Percentiles rank a stretch among this genome's conserved stretches.
Conservation (phyloP, 371 early-diverging fungal species). For the Mortierella sp. region DNA sequence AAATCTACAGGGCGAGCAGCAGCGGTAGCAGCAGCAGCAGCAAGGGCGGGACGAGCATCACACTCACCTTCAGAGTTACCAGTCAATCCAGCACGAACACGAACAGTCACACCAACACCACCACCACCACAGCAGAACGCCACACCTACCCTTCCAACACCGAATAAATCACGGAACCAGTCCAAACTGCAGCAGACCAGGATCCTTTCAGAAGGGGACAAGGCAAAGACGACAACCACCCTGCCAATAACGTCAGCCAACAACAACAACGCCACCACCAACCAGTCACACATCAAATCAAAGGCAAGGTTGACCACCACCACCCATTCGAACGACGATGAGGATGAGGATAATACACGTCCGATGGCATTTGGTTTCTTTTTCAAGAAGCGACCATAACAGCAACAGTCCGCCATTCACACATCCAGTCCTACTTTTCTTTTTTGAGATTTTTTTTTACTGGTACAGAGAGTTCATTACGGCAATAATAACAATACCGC, state of each 20-base stretch:
- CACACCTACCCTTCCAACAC: background rate
- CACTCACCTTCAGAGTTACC: background rate
- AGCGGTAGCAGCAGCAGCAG: background rate
- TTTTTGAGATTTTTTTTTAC: background rate
- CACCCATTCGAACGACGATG: background rate
- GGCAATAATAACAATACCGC: background rate
- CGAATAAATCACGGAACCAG: slow-evolving; percentile 3
- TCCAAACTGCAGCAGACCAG: slow-evolving; percentile 18
- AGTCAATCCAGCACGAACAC: too few relatives aligned
- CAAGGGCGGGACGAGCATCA: background rate
- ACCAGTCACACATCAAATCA: background rate
- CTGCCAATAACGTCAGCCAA: background rate
- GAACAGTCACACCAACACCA: background rate
- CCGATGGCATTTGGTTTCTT: background rate
- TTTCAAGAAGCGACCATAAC: background rate
- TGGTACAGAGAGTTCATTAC: background rate
- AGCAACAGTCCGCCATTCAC: too few relatives aligned
- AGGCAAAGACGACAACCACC: background rate
- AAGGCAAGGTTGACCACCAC: background rate
- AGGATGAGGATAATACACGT: background rate
- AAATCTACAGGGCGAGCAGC: background rate
- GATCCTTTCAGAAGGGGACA: slow-evolving; percentile 16
- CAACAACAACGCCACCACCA: background rate
- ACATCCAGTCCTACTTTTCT: background rate
- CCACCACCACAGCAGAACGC: background rate